phyloP scores from a whole-genome alignment of 495 filamentous ascomycete species.

The Aspergillus baeticus region DNA sequence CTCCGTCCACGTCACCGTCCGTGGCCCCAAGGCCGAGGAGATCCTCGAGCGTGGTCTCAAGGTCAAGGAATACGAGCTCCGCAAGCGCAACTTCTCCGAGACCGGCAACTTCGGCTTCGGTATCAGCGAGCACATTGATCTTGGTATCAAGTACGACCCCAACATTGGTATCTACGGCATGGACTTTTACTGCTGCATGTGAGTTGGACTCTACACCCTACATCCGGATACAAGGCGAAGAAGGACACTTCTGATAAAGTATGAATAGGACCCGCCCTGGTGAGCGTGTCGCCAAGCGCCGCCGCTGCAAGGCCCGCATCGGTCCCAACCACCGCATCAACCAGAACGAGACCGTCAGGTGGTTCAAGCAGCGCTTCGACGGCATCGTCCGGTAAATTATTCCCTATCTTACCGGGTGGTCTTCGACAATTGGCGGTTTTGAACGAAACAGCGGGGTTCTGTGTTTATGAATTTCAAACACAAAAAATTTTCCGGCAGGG shows the following conservation, averaged over 20 bases:
- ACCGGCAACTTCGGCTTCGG: constrained; percentile 99
- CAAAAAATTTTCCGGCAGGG: constrained; percentile 20
- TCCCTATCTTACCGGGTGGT: constrained; percentile 6
- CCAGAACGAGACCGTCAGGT: constrained; percentile 91
- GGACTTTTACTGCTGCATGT: constrained; percentile 99
- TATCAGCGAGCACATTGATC: constrained; percentile 99
- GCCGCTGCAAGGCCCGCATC: constrained; percentile 81
- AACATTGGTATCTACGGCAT: constrained; percentile 99
- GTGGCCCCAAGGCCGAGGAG: constrained; percentile 99
- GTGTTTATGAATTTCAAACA: constrained; percentile 33
- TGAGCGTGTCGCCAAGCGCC: constrained; percentile 93
- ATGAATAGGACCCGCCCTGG: constrained; percentile 79
- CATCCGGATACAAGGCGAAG: not conserved
- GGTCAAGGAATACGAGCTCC: constrained; percentile 99
- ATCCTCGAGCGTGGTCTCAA: constrained; percentile 99
- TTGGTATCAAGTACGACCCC: constrained; percentile 99
- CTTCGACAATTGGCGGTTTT: constrained; percentile 11
- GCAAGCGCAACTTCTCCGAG: constrained; percentile 99
- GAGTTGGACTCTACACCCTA: constrained; percentile 31
- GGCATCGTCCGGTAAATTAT: constrained; percentile 84
- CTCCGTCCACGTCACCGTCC: constrained; percentile 98
- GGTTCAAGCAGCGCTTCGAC: constrained; percentile 99
- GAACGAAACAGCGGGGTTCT: constrained; percentile 22
- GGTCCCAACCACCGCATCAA: constrained; percentile 89
- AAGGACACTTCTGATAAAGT: constrained; percentile 21